Percentiles rank a stretch among this genome's conserved stretches.
Conservation (phyloP, 140 eudicot genomes). For the Oenanthe javanica region DNA sequence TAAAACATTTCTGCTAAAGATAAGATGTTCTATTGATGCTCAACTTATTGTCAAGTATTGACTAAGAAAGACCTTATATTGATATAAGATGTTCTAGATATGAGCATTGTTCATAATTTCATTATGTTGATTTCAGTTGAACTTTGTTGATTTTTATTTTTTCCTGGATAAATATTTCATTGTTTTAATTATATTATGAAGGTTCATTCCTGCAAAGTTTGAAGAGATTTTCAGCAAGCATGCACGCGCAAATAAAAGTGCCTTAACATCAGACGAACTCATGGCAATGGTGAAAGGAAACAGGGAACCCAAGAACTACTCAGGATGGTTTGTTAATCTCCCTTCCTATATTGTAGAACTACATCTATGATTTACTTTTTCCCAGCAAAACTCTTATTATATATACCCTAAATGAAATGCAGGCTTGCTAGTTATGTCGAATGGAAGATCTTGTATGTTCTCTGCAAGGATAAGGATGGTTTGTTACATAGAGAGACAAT, state of each 20-base stretch:
- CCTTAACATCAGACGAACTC: background rate
- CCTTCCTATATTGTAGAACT: background rate
- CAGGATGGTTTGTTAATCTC: background rate
- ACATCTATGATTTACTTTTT: background rate
- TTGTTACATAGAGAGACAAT: background rate
- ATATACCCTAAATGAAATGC: background rate
- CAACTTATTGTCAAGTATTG: too few relatives aligned
- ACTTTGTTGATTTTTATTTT: background rate
- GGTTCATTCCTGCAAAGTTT: background rate
- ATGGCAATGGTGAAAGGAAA: slow-evolving; percentile 5
- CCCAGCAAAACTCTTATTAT: background rate
- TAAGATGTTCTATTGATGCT: too few relatives aligned
- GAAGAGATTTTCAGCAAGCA: slow-evolving; percentile 2
- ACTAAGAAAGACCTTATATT: background rate
- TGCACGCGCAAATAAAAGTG: background rate
- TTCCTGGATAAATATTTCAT: too few relatives aligned
- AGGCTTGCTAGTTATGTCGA: slow-evolving; percentile 8
- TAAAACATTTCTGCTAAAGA: background rate
- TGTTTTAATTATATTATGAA: background rate
- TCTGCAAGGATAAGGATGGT: slow-evolving; percentile 8
- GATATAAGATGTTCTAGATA: background rate
- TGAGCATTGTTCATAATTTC: background rate
- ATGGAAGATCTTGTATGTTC: slow-evolving; percentile 3
- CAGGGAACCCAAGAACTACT: background rate
- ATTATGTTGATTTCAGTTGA: background rate